Base-by-base conservation (phyloP, 2,329 filamentous ascomycete genomes). In the Akanthomyces uredinophilus region DNA sequence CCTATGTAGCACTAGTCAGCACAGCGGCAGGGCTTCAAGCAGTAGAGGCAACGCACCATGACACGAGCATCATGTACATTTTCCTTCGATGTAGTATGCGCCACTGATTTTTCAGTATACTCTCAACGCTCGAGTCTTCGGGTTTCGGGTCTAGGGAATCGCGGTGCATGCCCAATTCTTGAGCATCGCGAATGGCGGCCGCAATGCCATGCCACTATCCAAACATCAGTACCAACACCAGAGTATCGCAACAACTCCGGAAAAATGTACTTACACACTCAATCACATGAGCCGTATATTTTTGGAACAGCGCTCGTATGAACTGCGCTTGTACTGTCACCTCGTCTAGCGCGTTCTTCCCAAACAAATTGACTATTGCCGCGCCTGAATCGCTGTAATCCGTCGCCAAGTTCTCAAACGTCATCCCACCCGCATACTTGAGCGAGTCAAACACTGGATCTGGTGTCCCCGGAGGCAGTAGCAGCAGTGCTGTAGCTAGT, bases 321-420 rank as follows among this genome's bases (percentile, higher is more conserved):
- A 86, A 87, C 27, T 82, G 82, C 2, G 84, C 81, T 63, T 85
- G 75, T 4, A 87, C 82, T 0, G 83, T 83, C 8, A 81, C 79
- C 14, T 86, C 68, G 5, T 82, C 81, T 64, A 86, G 79, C 50
- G 83, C 75, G 53, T 79, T 77, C 70, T 86, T 87, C 18, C 83
- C 85, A 27, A 88, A 73, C 24, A 87, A 70, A 18, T 75, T 75
- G 46, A 85, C 68, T 49, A 87, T 78, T 10, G 79, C 75, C 29
- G 81, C 74, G 7, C 84, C 83, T 0, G 81, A 79, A 61, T 87
- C 83, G 67, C 83, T 86, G 67, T 87, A 87, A 62, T 87, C 85
- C 18, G 75, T 73, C 2, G 84, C 84, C 22, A 88, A 71, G 56
- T 87, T 83, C 69, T 86, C 83, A 64, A 86, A 85, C 2, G 80